Evolutionary conservation across 768 basidiomycete genomes (phyloP), one percentile per base, ranked within the genome.

Genomic region (Kwoniella dejecticola): DNA sequence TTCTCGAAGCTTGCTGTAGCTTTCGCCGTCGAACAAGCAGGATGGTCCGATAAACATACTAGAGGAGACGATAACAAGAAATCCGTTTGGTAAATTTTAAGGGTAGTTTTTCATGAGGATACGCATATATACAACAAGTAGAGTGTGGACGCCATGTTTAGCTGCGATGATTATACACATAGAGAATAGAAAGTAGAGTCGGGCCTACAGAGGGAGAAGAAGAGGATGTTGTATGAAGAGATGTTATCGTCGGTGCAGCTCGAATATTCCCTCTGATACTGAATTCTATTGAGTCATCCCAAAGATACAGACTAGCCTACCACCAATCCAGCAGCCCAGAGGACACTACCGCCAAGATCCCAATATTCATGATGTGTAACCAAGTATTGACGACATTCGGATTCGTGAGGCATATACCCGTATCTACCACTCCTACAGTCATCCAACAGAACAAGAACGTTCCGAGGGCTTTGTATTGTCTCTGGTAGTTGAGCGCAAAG

Each of bases 1-100:
- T 90, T 90, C 77, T 87, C 88, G 38, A 89, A 90, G 80, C 80
- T 90, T 52, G 88, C 87, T 36, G 85, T 88, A 29, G 88, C 87
- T 0, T 88, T 87, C 75, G 87, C 84, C 17, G 84, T 90, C 57
- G 89, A 90, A 74, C 83, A 71, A 52, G 70, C 67, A 12, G 64
- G 64, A 5, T 62, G 60, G 65, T 62, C 60, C 2, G 42, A 52
- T 21, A 53, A 67, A 30, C 65, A 67, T 47, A 62, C 60, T 13
- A n/a, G 53, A 38, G 54, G 41, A 15, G 59, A 47, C 41, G 60
- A 62, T 42, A 55, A 55, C 31, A 60, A 60, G 58, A 42, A 24
- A 31, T 31, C 29, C n/a, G 48, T 29, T 19, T 40, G 36, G 52
- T 40, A 26, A 21, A 24, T 41, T n/a, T 27, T 23, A 50, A 19